Conservation (phyloP, 176 grass and related monocot species). For the Avena eriantha region DNA sequence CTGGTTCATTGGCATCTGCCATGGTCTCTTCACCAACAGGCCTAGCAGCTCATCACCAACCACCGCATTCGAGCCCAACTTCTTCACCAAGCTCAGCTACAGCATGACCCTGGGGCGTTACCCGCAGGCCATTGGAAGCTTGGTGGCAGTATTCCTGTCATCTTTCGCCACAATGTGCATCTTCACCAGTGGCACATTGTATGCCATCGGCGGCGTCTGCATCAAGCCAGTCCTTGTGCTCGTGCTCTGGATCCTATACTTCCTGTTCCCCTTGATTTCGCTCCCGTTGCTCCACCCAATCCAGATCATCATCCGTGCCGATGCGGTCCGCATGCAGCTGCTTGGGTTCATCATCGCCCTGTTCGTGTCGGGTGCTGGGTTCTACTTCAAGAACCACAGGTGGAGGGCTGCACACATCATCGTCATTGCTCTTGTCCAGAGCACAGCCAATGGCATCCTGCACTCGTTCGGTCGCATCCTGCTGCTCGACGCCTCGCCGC, state of each 20-base stretch:
- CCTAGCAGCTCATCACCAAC: conserved; percentile 60
- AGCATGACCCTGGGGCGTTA: conserved; percentile 62
- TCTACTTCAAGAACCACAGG: conserved; percentile 75
- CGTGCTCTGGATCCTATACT: conserved; percentile 81
- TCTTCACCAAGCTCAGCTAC: conserved; percentile 57
- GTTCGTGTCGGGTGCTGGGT: conserved; percentile 77
- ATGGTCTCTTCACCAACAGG: conserved; percentile 84
- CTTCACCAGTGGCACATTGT: conserved; percentile 77
- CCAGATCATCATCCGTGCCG: conserved; percentile 79
- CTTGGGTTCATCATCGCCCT: conserved; percentile 84
- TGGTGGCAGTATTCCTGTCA: conserved; percentile 73
- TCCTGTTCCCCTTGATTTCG: conserved; percentile 70
- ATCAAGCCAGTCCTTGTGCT: conserved; percentile 80
- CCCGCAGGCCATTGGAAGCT: conserved; percentile 79
- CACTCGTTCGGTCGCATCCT: conserved; percentile 71
- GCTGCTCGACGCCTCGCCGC: conserved; percentile 72
- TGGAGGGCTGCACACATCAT: conserved; percentile 78
- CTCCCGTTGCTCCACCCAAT: conserved; percentile 73
- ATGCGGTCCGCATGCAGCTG: conserved; percentile 87
- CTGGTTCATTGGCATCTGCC: conserved; percentile 82
- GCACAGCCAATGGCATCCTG: conserved; percentile 72
- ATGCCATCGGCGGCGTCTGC: conserved; percentile 77
- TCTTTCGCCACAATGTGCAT: conserved; percentile 94
- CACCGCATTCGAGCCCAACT: conserved; percentile 56
- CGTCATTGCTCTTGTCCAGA: conserved; percentile 72